Percentiles rank a stretch among this genome's conserved stretches.
Evolutionary conservation across 2,329 filamentous ascomycete genomes (phyloP).

Genomic region (Paracoccidioides lutzii): DNA sequence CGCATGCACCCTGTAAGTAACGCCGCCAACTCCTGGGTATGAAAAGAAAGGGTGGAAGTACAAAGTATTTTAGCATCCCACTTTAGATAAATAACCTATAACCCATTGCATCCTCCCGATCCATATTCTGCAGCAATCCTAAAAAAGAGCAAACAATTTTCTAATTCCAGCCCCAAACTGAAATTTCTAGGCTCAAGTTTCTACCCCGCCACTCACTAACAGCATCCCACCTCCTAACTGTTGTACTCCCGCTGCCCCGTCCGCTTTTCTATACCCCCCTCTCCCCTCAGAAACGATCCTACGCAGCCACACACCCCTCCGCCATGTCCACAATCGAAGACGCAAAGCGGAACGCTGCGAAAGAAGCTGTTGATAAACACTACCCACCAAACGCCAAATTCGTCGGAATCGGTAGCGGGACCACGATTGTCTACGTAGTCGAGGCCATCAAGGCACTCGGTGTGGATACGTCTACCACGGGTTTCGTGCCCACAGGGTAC

Average conservation of each 20-base stretch:
- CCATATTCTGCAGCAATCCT: background rate
- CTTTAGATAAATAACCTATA: background rate
- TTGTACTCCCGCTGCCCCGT: background rate
- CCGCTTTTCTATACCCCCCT: background rate
- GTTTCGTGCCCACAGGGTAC: slow-evolving; percentile 84
- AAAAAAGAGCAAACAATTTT: background rate
- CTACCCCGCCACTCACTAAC: background rate
- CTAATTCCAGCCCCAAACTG: background rate
- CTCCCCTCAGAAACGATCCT: background rate
- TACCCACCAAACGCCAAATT: slow-evolving; percentile 45
- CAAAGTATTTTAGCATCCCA: background rate
- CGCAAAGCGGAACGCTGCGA: slow-evolving; percentile 48
- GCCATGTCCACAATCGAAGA: slow-evolving; percentile 38
- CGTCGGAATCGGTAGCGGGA: slow-evolving; percentile 53
- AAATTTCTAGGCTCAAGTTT: background rate
- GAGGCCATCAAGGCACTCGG: slow-evolving; percentile 46
- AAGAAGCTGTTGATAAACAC: slow-evolving; percentile 46
- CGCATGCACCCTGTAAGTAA: background rate
- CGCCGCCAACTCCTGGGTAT: background rate
- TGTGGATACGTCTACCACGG: slow-evolving; percentile 45
- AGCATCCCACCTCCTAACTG: background rate
- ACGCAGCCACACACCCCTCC: slow-evolving; percentile 6
- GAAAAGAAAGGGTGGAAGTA: background rate
- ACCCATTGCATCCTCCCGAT: background rate
- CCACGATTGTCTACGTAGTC: slow-evolving; percentile 55